These are phyloP conservation scores for Sporothrix inflata DNA, from an alignment of 2,329 filamentous ascomycete genomes.

Conservation along the genomic window DNA sequence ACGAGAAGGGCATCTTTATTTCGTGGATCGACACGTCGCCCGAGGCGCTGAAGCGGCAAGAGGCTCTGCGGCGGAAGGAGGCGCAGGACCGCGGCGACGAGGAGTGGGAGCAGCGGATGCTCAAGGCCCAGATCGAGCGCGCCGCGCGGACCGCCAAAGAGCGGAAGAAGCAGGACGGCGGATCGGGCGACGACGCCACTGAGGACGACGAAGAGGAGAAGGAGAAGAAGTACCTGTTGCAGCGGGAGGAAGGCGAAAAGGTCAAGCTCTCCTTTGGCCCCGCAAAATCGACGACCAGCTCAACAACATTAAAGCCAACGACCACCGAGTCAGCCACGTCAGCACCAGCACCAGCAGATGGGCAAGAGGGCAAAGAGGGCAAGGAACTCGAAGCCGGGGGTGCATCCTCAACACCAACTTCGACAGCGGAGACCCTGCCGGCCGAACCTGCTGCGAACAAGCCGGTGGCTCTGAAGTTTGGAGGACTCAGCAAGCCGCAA, in stretches of 20 bases:
- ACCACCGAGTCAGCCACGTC: neutral
- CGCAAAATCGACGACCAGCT: conserved; percentile 31
- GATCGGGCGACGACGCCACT: conserved; percentile 46
- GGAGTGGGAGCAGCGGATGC: conserved; percentile 80
- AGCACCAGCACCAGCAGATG: neutral
- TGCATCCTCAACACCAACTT: neutral
- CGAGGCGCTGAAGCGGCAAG: conserved; percentile 77
- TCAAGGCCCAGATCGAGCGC: conserved; percentile 80
- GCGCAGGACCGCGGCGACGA: conserved; percentile 89
- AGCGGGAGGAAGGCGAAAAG: conserved; percentile 73
- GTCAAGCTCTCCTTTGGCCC: conserved; percentile 70
- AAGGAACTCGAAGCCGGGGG: neutral
- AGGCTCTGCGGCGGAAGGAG: conserved; percentile 81
- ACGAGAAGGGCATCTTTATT: conserved; percentile 80
- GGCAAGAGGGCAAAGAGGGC: neutral
- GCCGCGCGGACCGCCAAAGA: conserved; percentile 65
- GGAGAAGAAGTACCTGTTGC: conserved; percentile 52
- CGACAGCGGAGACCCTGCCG: conserved; percentile 25
- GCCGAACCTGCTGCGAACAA: conserved; percentile 27
- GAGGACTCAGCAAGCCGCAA: conserved; percentile 59
- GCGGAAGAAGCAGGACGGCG: conserved; percentile 50
- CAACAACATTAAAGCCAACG: conserved; percentile 18
- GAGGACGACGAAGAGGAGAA: conserved; percentile 48
- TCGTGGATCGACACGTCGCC: conserved; percentile 91
- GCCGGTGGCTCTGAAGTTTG: conserved; percentile 66